These are phyloP conservation scores for Picea sitchensis DNA, from an alignment of 75 land plant species.

Conservation along the genomic window DNA sequence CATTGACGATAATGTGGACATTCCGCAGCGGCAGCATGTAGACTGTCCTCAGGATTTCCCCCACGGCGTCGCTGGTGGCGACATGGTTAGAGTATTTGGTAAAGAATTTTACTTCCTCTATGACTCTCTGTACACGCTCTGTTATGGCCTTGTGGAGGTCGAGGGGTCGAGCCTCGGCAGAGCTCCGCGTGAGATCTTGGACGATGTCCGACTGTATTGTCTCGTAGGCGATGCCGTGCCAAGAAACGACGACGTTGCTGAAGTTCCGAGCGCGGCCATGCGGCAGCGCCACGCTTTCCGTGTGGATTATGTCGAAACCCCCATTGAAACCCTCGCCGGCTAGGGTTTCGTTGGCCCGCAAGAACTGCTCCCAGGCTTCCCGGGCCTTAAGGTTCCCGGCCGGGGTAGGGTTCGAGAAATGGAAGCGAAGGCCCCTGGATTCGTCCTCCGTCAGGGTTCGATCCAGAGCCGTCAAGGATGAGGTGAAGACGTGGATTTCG, in stretches of 20 bases:
- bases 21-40: conserved; percentile 32
- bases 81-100: too few relatives aligned
- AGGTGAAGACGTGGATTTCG: conserved; percentile 28
- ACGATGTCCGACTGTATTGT: conserved; percentile 32
- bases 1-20: conserved; percentile 33
- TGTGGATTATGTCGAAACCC: conserved; percentile 28
- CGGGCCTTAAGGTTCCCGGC: conserved; percentile 8
- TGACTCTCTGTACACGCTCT: conserved; percentile 24
- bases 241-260: conserved; percentile 21
- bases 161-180: conserved; percentile 17
- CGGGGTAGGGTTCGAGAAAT: conserved; percentile 16
- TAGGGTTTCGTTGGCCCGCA: conserved; percentile 4
- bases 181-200: conserved; percentile 26
- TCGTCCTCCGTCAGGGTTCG: background rate
- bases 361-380: conserved; percentile 25
- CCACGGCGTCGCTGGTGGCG: conserved; percentile 34
- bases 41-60: conserved; percentile 33
- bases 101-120: conserved; percentile 40
- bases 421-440: conserved; percentile 9
- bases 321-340: conserved; percentile 18
- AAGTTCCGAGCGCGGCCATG: conserved; percentile 20
- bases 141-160: conserved; percentile 24
- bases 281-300: conserved; percentile 34
- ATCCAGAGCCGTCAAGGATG: background rate
- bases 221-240: conserved; percentile 50